These are phyloP conservation scores for Linnemannia elongata DNA, from an alignment of 192 early-diverging fungal species.

Conservation along the genomic window DNA sequence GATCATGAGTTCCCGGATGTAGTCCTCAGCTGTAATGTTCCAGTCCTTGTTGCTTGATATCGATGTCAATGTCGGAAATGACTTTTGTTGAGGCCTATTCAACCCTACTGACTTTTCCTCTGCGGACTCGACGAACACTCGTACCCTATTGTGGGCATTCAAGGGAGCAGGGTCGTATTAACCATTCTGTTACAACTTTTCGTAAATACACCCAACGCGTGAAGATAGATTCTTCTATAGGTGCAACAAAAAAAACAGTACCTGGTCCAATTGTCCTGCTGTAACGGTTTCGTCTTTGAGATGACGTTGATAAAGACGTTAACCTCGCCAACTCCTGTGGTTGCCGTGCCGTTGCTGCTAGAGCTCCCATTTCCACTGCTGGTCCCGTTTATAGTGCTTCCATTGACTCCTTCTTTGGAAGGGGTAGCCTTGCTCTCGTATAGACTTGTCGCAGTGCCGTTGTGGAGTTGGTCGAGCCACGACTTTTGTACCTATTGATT, in stretches of 20 bases:
- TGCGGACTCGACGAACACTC: slow-evolving; percentile 27
- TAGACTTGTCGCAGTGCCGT: slow-evolving; percentile 33
- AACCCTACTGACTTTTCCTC: neutral
- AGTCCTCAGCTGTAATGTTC: slow-evolving; percentile 42
- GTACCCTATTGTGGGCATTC: slow-evolving; percentile 1
- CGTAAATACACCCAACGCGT: neutral
- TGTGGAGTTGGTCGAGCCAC: slow-evolving; percentile 47
- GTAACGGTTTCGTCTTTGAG: slow-evolving; percentile 29
- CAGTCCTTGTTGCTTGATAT: slow-evolving; percentile 36
- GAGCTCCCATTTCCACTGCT: neutral
- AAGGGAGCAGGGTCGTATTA: neutral
- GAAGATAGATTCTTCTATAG: neutral
- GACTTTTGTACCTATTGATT: slow-evolving; percentile 38
- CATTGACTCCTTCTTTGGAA: neutral
- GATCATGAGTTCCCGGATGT: slow-evolving; percentile 33
- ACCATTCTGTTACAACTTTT: neutral
- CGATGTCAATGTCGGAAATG: slow-evolving; percentile 24
- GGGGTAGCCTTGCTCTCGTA: neutral
- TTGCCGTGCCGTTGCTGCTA: neutral
- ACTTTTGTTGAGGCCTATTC: neutral
- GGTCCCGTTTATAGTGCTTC: neutral
- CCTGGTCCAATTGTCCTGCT: slow-evolving; percentile 43
- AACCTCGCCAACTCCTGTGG: slow-evolving; percentile 29
- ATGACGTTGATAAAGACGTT: slow-evolving; percentile 56
- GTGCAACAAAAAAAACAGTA: neutral